These are phyloP conservation scores for Colletotrichum sp. DNA, from an alignment of 2,329 filamentous ascomycete species.

Conservation along the genomic window DNA sequence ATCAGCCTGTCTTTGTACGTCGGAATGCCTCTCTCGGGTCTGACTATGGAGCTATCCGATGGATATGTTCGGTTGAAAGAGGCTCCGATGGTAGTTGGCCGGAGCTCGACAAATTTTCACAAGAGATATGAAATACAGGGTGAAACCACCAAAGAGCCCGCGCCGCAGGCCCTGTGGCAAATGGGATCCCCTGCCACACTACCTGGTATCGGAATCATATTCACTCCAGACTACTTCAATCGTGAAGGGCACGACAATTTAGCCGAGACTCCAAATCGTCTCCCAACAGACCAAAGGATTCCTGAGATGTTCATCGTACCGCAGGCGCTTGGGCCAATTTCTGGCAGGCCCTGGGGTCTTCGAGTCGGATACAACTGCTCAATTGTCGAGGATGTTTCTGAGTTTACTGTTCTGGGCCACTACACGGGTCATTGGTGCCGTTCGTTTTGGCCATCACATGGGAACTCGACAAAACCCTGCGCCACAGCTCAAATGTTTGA, in stretches of 20 bases:
- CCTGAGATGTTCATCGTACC: constrained; percentile 20
- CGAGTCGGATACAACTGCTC: constrained; percentile 17
- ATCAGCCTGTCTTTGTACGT: constrained; percentile 9
- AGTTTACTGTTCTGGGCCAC: not conserved
- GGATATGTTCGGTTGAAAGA: constrained; percentile 1
- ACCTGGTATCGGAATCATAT: constrained; percentile 18
- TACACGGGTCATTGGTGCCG: not conserved
- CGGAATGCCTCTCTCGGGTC: constrained; percentile 20
- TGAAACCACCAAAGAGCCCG: no score
- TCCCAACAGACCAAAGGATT: not conserved
- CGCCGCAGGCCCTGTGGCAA: not conserved
- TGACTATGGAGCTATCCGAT: constrained; percentile 17
- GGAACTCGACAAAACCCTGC: not conserved
- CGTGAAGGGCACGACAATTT: not conserved
- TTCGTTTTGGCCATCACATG: rapidly evolving
- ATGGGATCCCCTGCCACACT: not conserved
- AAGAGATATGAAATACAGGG: not conserved
- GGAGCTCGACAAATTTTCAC: not conserved
- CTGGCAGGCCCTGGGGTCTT: constrained; percentile 17
- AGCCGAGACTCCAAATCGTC: not conserved
- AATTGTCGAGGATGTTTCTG: not conserved
- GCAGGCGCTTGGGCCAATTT: constrained; percentile 6
- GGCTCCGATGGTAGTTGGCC: constrained; percentile 1
- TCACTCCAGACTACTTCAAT: not conserved
- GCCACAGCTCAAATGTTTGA: rapidly evolving